Percentiles rank a stretch among this genome's conserved stretches.
These are phyloP conservation scores for Toxicodendron radicans DNA, from an alignment of 345 rosid species.

Conservation along the genomic window DNA sequence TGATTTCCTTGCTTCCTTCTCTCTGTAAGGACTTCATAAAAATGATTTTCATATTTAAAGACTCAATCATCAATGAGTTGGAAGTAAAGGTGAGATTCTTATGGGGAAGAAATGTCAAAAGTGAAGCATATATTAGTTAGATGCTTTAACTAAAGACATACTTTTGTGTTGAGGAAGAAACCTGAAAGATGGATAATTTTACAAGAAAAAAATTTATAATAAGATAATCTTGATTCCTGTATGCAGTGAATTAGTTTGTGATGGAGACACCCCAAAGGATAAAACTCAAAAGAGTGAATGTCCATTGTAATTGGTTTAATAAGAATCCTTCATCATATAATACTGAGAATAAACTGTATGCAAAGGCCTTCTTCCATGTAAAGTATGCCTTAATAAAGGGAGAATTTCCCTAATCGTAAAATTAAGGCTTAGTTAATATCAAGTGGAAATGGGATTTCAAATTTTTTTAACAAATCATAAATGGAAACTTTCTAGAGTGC, in stretches of 20 bases:
- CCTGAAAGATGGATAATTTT: background rate
- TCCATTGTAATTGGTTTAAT: too few species aligned
- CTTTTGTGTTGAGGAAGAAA: constrained; percentile 9
- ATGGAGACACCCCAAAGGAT: background rate
- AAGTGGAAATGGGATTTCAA: too few species aligned
- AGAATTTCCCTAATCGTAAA: too few species aligned
- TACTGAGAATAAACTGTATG: too few species aligned
- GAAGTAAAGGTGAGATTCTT: constrained; percentile 17
- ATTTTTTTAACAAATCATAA: too few species aligned
- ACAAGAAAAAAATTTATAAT: background rate
- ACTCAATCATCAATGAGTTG: background rate
- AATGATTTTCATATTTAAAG: constrained; percentile 10
- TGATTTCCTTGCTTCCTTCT: background rate
- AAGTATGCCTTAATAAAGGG: too few species aligned
- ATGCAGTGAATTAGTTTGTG: background rate
- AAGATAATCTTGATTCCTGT: background rate
- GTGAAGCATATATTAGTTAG: constrained; percentile 7
- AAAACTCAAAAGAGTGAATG: background rate
- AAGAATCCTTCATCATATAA: too few species aligned
- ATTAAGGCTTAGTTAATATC: too few species aligned
- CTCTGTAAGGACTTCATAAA: background rate
- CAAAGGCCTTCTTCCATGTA: too few species aligned
- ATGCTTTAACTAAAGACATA: background rate
- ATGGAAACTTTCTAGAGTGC: background rate
- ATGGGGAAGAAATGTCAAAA: constrained; percentile 22